Evolutionary conservation across 2,329 filamentous ascomycete species (phyloP), one percentile per base, ranked within the genome.

Genomic region (Xylariales sp.): DNA sequence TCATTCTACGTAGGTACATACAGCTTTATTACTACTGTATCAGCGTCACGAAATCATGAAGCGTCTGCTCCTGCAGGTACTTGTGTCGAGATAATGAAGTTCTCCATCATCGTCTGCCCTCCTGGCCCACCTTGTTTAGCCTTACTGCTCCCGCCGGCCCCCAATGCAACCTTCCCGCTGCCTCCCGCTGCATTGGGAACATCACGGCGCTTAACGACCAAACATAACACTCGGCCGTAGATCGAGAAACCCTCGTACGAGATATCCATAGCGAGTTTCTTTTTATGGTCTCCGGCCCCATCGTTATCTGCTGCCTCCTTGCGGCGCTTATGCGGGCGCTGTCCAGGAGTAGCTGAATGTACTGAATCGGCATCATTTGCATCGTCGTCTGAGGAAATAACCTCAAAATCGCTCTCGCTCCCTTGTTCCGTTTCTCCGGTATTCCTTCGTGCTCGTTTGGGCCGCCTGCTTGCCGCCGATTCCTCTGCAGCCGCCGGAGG

Each of bases 191-290:
- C 60, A 50, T 66, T 74, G 51, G 64, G 69, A 35, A 70, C 74
- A 49, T 82, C 84, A 46, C 84, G 82, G 59, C 84, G 86, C 62
- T 81, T 83, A 56, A 98, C 83, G 7, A 98, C 85, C 44, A 98
- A 73, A 63, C 90, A 97, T 19, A 98, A 71, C 34, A 95, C 88
- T 52, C 88, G 85, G 9, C 93, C 89, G 65, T 95, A 95, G 57
- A 98, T 96, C 54, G 85, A 87, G 65, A 97, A 97, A 7, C 93
- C 91, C 56, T 97, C 89, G 64, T 97, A 98, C 11, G 82, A 83
- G 19, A 91, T 93, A 47, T 85, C 83, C 69, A 96, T 78, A 15
- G 77, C 79, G 53, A 95, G 68, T 62, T 96, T 97, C 70, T 98
- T 96, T 67, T 96, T 94, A 56, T 95, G 86, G 43, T 86, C 81